phyloP scores from a whole-genome alignment of 1,139 yeast species.

The Yamadazyma mexicana region DNA sequence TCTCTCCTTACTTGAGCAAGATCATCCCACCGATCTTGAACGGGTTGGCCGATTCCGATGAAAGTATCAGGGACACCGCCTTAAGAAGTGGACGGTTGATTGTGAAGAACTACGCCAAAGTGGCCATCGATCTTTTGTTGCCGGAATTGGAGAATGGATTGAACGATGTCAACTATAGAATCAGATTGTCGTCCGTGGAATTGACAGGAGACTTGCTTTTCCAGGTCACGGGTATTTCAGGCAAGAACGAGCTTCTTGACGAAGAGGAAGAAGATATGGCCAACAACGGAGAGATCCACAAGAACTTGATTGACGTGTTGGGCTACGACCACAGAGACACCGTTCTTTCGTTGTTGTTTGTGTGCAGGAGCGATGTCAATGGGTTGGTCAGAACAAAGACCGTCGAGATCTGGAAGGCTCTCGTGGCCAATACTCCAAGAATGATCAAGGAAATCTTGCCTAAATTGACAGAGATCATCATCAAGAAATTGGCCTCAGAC shows the following conservation, averaged over 20 bases:
- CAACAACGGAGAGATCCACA: slow-evolving; percentile 62
- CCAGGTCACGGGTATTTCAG: slow-evolving; percentile 90
- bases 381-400: slow-evolving; percentile 88
- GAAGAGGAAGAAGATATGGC: slow-evolving; percentile 45
- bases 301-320: slow-evolving; percentile 70
- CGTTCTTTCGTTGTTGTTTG: slow-evolving; percentile 77
- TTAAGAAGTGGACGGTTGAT: slow-evolving; percentile 90
- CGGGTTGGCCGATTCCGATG: slow-evolving; percentile 89
- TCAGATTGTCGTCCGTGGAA: slow-evolving; percentile 91
- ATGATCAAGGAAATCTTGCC: slow-evolving; percentile 94
- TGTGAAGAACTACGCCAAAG: slow-evolving; percentile 87
- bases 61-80: slow-evolving; percentile 84
- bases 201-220: slow-evolving; percentile 94
- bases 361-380: slow-evolving; percentile 90
- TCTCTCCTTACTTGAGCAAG: slow-evolving; percentile 82
- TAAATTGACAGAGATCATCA: slow-evolving; percentile 74
- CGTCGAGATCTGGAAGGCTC: slow-evolving; percentile 95
- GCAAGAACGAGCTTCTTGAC: slow-evolving; percentile 63
- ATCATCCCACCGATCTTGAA: slow-evolving; percentile 88
- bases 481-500: slow-evolving; percentile 76
- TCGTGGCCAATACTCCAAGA: slow-evolving; percentile 94
- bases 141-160: slow-evolving; percentile 94
- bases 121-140: slow-evolving; percentile 87
- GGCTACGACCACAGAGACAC: slow-evolving; percentile 90
- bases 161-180: slow-evolving; percentile 79